Conservation (phyloP, 208 protist genomes). For the Trypanosomatidae sp. region DNA sequence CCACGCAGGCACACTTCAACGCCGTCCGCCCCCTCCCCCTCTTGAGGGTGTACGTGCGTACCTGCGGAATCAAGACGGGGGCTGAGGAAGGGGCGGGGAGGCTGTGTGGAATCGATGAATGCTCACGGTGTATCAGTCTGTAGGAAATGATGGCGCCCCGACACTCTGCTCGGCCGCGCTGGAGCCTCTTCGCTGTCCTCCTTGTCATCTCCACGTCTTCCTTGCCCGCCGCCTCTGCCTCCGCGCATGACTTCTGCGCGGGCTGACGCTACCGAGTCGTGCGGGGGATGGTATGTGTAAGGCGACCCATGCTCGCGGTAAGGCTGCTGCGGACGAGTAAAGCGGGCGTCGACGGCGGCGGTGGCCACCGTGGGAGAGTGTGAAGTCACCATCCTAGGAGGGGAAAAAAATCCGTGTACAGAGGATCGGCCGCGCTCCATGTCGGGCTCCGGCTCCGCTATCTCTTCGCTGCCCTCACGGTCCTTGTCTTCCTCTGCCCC, state of each 20-base stretch:
- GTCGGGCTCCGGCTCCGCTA: background rate
- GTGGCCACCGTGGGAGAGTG: background rate
- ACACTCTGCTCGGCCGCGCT: conserved; percentile 19
- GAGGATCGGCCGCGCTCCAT: conserved; percentile 14
- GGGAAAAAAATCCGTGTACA: conserved; percentile 5
- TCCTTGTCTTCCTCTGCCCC: background rate
- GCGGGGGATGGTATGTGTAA: background rate
- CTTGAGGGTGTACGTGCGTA: too few species aligned
- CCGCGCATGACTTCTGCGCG: background rate
- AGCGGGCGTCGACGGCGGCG: background rate
- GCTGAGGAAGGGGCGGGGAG: background rate
- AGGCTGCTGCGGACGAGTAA: background rate
- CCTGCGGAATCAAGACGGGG: background rate
- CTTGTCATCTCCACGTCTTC: conserved; percentile 2
- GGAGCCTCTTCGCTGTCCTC: conserved; percentile 11
- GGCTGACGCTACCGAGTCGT: background rate
- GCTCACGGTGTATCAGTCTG: conserved; percentile 2
- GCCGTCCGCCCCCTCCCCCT: background rate
- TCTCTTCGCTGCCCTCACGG: conserved; percentile 2
- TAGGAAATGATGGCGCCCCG: conserved; percentile 22
- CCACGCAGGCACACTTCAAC: background rate
- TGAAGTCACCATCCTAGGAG: background rate
- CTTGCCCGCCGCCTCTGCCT: background rate
- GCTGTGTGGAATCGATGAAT: background rate
- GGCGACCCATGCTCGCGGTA: background rate